phyloP scores from a whole-genome alignment of 2,329 filamentous ascomycete species.

The Trichoderma sp. region DNA sequence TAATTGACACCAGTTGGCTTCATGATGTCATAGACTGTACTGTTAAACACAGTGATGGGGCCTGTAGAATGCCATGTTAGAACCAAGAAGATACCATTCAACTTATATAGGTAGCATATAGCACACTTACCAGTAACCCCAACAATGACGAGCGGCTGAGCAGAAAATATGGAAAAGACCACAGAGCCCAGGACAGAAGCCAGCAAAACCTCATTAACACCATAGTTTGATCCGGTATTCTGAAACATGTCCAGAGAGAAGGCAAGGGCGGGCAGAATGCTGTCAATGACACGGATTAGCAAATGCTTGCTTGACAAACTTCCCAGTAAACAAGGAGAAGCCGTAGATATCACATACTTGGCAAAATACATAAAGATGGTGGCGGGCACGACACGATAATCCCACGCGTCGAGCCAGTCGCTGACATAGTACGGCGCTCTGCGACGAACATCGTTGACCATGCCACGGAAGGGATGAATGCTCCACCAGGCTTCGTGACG shows the following conservation, averaged over 20 bases:
- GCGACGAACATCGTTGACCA: constrained; percentile 74
- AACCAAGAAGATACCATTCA: background rate
- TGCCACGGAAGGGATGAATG: constrained; percentile 73
- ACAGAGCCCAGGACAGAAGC: constrained; percentile 80
- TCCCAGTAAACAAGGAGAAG: background rate
- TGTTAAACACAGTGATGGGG: constrained; percentile 91
- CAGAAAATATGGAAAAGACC: constrained; percentile 77
- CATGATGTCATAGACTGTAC: constrained; percentile 88
- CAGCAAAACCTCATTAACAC: constrained; percentile 89
- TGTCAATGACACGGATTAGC: constrained; percentile 37
- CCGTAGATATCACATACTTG: constrained; percentile 58
- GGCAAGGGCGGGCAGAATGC: constrained; percentile 82
- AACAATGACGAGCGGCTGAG: constrained; percentile 86
- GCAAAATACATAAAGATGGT: constrained; percentile 96
- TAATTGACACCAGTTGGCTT: constrained; percentile 75
- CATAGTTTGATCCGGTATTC: constrained; percentile 80
- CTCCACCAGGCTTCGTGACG: constrained; percentile 64
- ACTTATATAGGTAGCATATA: too few species aligned
- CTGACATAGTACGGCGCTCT: constrained; percentile 76
- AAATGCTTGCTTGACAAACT: background rate
- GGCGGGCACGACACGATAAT: constrained; percentile 84
- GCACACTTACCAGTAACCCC: constrained; percentile 69
- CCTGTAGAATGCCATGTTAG: constrained; percentile 42
- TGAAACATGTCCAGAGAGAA: constrained; percentile 94
- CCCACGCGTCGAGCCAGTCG: constrained; percentile 86